These are phyloP conservation scores for Macadamia integrifolia DNA, from an alignment of 164 flowering plant species.

Conservation along the genomic window DNA sequence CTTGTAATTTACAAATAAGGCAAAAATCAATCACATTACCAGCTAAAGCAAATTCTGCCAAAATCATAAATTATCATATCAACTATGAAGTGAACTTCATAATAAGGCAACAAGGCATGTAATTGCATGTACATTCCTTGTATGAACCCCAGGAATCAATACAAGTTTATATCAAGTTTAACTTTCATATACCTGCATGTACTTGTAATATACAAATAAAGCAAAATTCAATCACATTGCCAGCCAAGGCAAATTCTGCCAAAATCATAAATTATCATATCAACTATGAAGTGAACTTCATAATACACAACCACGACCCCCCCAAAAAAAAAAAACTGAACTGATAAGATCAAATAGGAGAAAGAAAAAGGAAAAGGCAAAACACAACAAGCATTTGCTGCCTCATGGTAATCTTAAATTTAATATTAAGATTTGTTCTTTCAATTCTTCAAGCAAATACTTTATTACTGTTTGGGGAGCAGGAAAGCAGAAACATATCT, in stretches of 20 bases:
- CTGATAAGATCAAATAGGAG: neutral
- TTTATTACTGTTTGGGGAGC: too few species aligned
- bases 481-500: too few species aligned
- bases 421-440: too few species aligned
- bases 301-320: too few species aligned
- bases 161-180: slow-evolving; percentile 45
- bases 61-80: neutral
- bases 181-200: neutral
- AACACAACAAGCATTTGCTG: too few species aligned
- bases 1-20: neutral
- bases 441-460: too few species aligned
- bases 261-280: neutral
- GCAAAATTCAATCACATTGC: neutral
- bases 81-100: slow-evolving; percentile 14
- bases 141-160: too few species aligned
- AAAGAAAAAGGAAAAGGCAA: too few species aligned
- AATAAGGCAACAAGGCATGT: slow-evolving; percentile 58
- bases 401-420: too few species aligned
- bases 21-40: neutral
- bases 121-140: too few species aligned
- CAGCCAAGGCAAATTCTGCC: neutral
- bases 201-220: neutral
- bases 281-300: too few species aligned
- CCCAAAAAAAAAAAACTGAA: too few species aligned
- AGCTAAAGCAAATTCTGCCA: neutral